phyloP scores from a whole-genome alignment of 805 yeast genomes.

The Suhomyces kilbournensis region DNA sequence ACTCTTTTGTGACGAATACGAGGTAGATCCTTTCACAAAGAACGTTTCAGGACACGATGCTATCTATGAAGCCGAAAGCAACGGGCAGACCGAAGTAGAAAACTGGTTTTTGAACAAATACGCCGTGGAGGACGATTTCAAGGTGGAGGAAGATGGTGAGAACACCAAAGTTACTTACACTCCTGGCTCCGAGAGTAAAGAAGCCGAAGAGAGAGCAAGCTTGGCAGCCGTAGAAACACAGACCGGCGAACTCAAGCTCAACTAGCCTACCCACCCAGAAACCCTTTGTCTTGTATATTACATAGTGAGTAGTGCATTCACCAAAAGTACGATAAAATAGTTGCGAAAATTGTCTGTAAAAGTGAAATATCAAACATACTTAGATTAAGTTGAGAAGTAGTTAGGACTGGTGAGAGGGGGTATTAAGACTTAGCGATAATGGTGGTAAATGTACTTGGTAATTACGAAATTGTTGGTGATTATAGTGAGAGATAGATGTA shows the following conservation, averaged over 20 bases:
- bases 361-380: too few species aligned
- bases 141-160: constrained; percentile 40
- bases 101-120: constrained; percentile 71
- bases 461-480: too few species aligned
- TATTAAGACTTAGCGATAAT: too few species aligned
- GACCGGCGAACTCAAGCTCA: constrained; percentile 4
- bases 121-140: constrained; percentile 57
- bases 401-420: too few species aligned
- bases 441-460: too few species aligned
- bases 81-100: constrained; percentile 71
- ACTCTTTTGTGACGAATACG: constrained; percentile 65
- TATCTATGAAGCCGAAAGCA: constrained; percentile 84
- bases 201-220: constrained; percentile 36
- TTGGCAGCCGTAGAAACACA: constrained; percentile 28
- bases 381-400: too few species aligned
- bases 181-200: constrained; percentile 43
- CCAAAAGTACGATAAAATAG: not conserved
- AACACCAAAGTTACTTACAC: constrained; percentile 43
- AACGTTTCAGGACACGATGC: constrained; percentile 79
- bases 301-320: constrained; percentile 1
- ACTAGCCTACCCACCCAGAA: not conserved
- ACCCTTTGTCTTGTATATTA: not conserved
- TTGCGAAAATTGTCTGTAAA: too few species aligned
- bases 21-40: constrained; percentile 78
- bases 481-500: too few species aligned